These are phyloP conservation scores for Lolium multiflorum DNA, from an alignment of 176 grass and related monocot genomes.

Conservation along the genomic window DNA sequence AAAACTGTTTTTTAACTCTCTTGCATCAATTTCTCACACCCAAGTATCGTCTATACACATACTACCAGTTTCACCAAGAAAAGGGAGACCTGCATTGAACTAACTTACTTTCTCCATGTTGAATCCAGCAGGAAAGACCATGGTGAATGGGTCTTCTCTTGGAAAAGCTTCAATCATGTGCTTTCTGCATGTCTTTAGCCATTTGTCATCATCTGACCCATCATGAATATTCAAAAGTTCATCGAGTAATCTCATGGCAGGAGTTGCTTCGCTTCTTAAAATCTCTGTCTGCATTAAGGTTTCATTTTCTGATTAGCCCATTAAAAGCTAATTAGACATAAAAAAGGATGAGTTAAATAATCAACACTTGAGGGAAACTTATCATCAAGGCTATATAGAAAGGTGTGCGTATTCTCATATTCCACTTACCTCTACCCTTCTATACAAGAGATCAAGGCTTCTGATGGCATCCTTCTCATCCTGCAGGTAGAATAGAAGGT, in stretches of 20 bases:
- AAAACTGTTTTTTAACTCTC: background rate
- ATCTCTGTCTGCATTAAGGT: slow-evolving; percentile 75
- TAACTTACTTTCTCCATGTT: slow-evolving; percentile 76
- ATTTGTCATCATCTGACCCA: slow-evolving; percentile 72
- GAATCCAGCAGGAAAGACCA: slow-evolving; percentile 79
- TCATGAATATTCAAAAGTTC: slow-evolving; percentile 93
- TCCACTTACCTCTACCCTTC: slow-evolving; percentile 73
- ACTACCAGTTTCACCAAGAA: slow-evolving; percentile 13
- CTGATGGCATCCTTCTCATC: slow-evolving; percentile 88
- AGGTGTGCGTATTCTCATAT: background rate
- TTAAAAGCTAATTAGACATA: slow-evolving; percentile 14
- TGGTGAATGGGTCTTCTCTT: slow-evolving; percentile 84
- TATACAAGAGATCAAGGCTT: slow-evolving; percentile 95
- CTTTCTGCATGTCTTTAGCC: slow-evolving; percentile 92
- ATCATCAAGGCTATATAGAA: slow-evolving; percentile 4
- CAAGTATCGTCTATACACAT: slow-evolving; percentile 6
- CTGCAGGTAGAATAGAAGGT: slow-evolving; percentile 49
- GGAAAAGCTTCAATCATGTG: slow-evolving; percentile 75
- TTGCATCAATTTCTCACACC: background rate
- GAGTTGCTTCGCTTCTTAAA: slow-evolving; percentile 87
- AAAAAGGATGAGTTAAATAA: slow-evolving; percentile 16
- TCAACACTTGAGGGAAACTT: background rate
- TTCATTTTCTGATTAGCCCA: slow-evolving; percentile 33
- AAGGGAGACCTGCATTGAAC: slow-evolving; percentile 23
- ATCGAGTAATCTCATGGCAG: slow-evolving; percentile 88